phyloP scores from a whole-genome alignment of 495 filamentous ascomycete species.

The Parathielavia hyrcaniae region DNA sequence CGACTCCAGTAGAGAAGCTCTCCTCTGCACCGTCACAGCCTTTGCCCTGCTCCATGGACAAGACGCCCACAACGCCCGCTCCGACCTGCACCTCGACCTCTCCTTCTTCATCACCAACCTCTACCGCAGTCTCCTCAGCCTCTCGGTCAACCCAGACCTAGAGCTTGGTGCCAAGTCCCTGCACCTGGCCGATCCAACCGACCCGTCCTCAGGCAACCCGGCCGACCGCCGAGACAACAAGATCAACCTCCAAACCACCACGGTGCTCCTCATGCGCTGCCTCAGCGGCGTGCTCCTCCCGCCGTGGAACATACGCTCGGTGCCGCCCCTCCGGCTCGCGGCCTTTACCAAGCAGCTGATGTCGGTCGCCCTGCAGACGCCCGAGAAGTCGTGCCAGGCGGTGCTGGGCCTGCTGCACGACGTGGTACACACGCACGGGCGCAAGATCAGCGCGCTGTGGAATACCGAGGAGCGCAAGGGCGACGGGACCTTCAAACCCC shows the following conservation, averaged over 20 bases:
- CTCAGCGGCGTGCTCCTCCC: conserved; percentile 72
- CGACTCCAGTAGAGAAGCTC: conserved; percentile 72
- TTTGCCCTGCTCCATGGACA: conserved; percentile 91
- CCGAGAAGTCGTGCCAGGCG: conserved; percentile 79
- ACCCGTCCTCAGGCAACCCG: conserved; percentile 35
- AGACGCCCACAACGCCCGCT: conserved; percentile 60
- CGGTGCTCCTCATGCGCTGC: conserved; percentile 80
- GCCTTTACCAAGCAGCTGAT: conserved; percentile 91
- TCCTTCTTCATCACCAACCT: conserved; percentile 92
- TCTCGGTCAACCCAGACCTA: conserved; percentile 75
- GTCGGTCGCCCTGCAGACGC: conserved; percentile 72
- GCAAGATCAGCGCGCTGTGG: conserved; percentile 38
- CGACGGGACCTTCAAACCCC: conserved; percentile 52
- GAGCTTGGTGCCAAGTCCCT: conserved; percentile 77
- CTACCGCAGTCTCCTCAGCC: conserved; percentile 70
- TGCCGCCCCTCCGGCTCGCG: conserved; percentile 71
- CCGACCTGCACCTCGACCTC: conserved; percentile 73
- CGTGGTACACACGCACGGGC: conserved; percentile 54
- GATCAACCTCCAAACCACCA: conserved; percentile 89
- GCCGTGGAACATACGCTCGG: conserved; percentile 52
- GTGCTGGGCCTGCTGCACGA: conserved; percentile 66
- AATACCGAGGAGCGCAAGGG: conserved; percentile 77
- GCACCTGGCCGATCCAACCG: conserved; percentile 65
- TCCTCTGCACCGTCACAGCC: conserved; percentile 93
- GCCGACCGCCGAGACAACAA: conserved; percentile 47